phyloP scores from a whole-genome alignment of 2,329 filamentous ascomycete species.

The Diplodia scrobiculata region DNA sequence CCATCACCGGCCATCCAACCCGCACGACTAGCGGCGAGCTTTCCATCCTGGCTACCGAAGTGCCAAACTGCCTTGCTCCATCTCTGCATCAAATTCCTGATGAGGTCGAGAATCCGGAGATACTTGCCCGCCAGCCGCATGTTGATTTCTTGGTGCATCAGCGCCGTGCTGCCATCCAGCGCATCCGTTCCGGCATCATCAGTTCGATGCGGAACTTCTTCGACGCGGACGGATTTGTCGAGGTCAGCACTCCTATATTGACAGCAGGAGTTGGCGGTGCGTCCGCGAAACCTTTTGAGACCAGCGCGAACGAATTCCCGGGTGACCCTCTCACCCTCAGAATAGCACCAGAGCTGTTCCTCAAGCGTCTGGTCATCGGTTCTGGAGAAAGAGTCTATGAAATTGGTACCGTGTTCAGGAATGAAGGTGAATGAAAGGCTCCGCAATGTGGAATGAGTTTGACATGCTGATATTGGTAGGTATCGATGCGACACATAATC shows the following conservation, averaged over 20 bases:
- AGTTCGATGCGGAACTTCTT: constrained; percentile 74
- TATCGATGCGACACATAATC: constrained; percentile 87
- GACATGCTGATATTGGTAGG: constrained; percentile 40
- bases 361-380: constrained; percentile 87
- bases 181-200: constrained; percentile 73
- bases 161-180: constrained; percentile 67
- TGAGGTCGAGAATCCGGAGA: constrained; percentile 69
- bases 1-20: constrained; percentile 69
- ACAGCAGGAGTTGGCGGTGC: constrained; percentile 83
- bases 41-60: constrained; percentile 66
- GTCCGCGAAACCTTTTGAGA: constrained; percentile 81
- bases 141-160: constrained; percentile 81
- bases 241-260: constrained; percentile 89
- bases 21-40: constrained; percentile 73
- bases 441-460: neutral
- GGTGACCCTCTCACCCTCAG: constrained; percentile 73
- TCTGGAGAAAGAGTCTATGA: constrained; percentile 89
- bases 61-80: constrained; percentile 75
- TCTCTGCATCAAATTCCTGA: constrained; percentile 77
- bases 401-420: constrained; percentile 88
- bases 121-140: constrained; percentile 74
- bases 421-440: constrained; percentile 67
- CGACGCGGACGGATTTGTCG: constrained; percentile 70
- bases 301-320: constrained; percentile 72
- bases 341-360: constrained; percentile 91